Percentiles rank a stretch among this genome's conserved stretches.
phyloP scores from a whole-genome alignment of 768 basidiomycete species.

The Asterophora parasitica region DNA sequence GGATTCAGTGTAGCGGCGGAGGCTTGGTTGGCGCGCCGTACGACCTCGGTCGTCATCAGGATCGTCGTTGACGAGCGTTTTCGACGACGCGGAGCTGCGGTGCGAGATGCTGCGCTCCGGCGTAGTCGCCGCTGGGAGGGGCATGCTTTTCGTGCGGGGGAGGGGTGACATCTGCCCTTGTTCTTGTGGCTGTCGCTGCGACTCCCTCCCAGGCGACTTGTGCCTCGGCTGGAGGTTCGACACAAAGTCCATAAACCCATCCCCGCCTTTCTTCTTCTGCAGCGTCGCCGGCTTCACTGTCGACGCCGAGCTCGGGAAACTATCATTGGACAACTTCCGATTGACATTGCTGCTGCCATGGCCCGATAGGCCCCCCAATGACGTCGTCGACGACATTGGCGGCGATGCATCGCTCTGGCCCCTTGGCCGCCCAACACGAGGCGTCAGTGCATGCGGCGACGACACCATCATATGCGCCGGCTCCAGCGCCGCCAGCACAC shows the following conservation, averaged over 20 bases:
- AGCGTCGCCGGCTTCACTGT: constrained; percentile 15
- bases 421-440: constrained; percentile 19
- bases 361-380: constrained; percentile 10
- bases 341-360: constrained; percentile 15
- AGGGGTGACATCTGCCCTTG: constrained; percentile 13
- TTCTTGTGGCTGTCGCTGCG: background rate
- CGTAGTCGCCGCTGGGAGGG: constrained; percentile 18
- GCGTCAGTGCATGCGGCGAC: constrained; percentile 23
- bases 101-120: constrained; percentile 15
- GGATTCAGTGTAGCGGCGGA: constrained; percentile 23
- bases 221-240: background rate
- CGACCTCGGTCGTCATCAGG: constrained; percentile 24
- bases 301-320: constrained; percentile 2
- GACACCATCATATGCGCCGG: constrained; percentile 21
- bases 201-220: constrained; percentile 8
- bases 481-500: constrained; percentile 24
- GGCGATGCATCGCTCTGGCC: constrained; percentile 23
- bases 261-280: constrained; percentile 16
- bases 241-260: constrained; percentile 13
- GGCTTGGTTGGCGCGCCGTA: constrained; percentile 22
- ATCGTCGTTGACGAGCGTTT: constrained; percentile 14
- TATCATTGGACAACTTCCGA: constrained; percentile 9
- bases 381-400: constrained; percentile 2
- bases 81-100: constrained; percentile 18
- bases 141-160: constrained; percentile 51